These are phyloP conservation scores for Xanthoparmelia taractica DNA, from an alignment of 495 filamentous ascomycete genomes.

Conservation along the genomic window DNA sequence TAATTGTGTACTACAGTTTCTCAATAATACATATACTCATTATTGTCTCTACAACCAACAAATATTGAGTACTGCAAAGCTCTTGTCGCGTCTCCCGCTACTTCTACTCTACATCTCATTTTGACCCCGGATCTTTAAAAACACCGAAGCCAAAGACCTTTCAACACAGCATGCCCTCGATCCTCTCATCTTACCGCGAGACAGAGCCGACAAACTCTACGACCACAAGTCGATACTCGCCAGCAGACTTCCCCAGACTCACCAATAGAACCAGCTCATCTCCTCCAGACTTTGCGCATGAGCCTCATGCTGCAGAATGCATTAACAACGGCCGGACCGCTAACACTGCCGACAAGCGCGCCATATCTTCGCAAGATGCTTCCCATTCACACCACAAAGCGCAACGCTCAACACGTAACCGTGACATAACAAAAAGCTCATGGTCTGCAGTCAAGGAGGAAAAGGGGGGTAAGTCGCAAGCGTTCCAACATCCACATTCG, in stretches of 20 bases:
- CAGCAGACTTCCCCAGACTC: conserved; percentile 27
- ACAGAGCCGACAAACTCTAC: conserved; percentile 19
- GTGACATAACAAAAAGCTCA: conserved; percentile 20
- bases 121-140: conserved; percentile 8
- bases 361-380: conserved; percentile 13
- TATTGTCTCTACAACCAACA: not conserved
- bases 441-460: conserved; percentile 25
- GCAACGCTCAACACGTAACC: conserved; percentile 16
- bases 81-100: conserved; percentile 9
- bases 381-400: not conserved
- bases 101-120: conserved; percentile 1
- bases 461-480: conserved; percentile 21
- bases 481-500: not conserved
- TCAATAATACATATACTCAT: not conserved
- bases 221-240: conserved; percentile 21
- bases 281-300: conserved; percentile 28
- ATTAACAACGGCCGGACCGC: conserved; percentile 18
- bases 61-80: not conserved
- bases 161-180: conserved; percentile 18
- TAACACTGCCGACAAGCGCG: conserved; percentile 28
- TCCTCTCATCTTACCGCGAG: conserved; percentile 21
- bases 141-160: conserved; percentile 3
- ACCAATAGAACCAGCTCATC: conserved; percentile 24
- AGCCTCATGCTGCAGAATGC: conserved; percentile 22
- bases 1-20: not conserved